phyloP scores from a whole-genome alignment of 2,329 filamentous ascomycete genomes.

The Alternaria incomplexa region DNA sequence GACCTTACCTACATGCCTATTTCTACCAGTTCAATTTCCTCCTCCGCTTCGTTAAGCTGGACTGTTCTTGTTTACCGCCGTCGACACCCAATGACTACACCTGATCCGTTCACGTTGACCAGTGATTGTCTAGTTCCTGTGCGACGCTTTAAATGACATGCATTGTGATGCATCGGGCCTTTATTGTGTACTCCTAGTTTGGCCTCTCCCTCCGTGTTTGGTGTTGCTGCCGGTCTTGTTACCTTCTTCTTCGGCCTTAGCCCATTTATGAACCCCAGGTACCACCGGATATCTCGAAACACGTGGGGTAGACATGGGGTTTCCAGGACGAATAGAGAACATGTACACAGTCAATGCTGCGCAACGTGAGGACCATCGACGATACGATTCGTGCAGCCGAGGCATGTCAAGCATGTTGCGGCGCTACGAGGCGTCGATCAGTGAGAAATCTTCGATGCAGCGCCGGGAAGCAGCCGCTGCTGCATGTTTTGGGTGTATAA shows the following conservation, averaged over 20 bases:
- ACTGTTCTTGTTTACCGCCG: not conserved
- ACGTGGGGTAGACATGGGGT: not conserved
- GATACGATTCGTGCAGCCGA: slow-evolving; percentile 2
- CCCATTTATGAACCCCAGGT: not conserved
- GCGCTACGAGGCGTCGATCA: not conserved
- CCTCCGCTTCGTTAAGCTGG: slow-evolving; percentile 6
- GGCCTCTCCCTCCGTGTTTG: slow-evolving; percentile 10
- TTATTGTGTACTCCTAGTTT: slow-evolving; percentile 13
- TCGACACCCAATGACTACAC: slow-evolving; percentile 10
- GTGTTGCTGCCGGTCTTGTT: slow-evolving; percentile 15
- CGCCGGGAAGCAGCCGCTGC: not conserved
- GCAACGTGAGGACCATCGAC: slow-evolving; percentile 3
- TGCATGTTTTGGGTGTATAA: not conserved
- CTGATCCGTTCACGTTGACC: slow-evolving; percentile 16
- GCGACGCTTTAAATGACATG: slow-evolving; percentile 8
- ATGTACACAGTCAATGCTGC: not conserved
- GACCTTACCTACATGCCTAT: not conserved
- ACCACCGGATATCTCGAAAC: slow-evolving; percentile 2
- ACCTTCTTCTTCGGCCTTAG: slow-evolving; percentile 34
- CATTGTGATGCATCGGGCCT: slow-evolving; percentile 18
- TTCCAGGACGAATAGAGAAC: not conserved
- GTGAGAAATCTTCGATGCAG: not conserved
- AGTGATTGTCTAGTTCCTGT: not conserved
- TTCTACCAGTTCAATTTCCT: slow-evolving; percentile 7
- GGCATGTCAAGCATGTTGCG: not conserved